phyloP scores from a whole-genome alignment of 768 basidiomycete species.

The Podaxis sp. region DNA sequence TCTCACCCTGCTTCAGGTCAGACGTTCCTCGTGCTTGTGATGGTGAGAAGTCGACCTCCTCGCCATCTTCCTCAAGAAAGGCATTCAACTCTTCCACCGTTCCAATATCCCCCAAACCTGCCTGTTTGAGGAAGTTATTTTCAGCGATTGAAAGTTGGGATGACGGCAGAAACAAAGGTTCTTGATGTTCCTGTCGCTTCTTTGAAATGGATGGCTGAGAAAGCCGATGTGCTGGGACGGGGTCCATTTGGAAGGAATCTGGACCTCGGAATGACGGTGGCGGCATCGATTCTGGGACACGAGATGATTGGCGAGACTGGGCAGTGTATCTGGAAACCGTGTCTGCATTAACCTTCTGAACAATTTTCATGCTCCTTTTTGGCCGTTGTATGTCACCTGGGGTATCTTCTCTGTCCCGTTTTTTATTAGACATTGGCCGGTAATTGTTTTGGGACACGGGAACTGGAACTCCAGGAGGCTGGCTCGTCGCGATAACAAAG shows the following conservation, averaged over 20 bases:
- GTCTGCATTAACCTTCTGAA: conserved; percentile 30
- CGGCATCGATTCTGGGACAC: conserved; percentile 32
- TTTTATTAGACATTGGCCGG: conserved; percentile 24
- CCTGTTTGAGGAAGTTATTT: conserved; percentile 46
- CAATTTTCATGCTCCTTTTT: conserved; percentile 53
- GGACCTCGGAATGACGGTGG: conserved; percentile 26
- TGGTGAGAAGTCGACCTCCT: conserved; percentile 42
- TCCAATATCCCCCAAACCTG: conserved; percentile 64
- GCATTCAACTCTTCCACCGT: conserved; percentile 52
- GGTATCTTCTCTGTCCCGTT: conserved; percentile 41
- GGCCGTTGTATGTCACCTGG: conserved; percentile 35
- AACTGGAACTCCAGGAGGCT: conserved; percentile 37
- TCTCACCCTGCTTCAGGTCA: conserved; percentile 9
- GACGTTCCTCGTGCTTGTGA: conserved; percentile 20
- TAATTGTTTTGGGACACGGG: conserved; percentile 22
- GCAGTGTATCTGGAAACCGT: conserved; percentile 6
- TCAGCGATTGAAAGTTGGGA: conserved; percentile 61
- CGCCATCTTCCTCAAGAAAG: conserved; percentile 56
- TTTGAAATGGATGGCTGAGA: conserved; percentile 16
- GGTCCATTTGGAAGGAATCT: background rate
- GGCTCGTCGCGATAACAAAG: conserved; percentile 78
- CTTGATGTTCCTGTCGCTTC: conserved; percentile 20
- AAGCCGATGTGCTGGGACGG: conserved; percentile 12
- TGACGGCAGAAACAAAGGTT: conserved; percentile 44
- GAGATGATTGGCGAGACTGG: conserved; percentile 21